These are phyloP conservation scores for Nematodospora anomalae DNA, from an alignment of 1,139 yeast species.

Conservation along the genomic window DNA sequence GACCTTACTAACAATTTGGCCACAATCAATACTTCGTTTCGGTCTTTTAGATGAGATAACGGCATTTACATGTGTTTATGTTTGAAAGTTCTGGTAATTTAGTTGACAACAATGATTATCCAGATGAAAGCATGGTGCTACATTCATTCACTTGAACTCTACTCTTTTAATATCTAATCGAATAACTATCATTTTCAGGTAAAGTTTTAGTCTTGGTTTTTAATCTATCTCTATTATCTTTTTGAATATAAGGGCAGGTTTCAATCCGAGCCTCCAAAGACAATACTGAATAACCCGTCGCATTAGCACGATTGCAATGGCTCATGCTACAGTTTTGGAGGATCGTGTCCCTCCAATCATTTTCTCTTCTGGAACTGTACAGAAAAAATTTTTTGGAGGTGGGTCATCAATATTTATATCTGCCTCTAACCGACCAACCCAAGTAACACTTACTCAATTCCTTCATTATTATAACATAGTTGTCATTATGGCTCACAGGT, in stretches of 20 bases:
- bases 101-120: slow-evolving; percentile 22
- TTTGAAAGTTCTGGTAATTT: slow-evolving; percentile 25
- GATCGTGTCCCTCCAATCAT: not conserved
- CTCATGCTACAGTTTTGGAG: too few relatives aligned
- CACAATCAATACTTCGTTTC: slow-evolving; percentile 72
- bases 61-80: slow-evolving; percentile 28
- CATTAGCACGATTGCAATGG: too few relatives aligned
- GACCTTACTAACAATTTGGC: slow-evolving; percentile 62
- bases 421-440: too few relatives aligned
- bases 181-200: not conserved
- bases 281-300: too few relatives aligned
- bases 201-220: too few relatives aligned
- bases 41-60: slow-evolving; percentile 64
- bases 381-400: too few relatives aligned
- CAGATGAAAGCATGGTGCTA: slow-evolving; percentile 52
- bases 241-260: not conserved
- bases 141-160: slow-evolving; percentile 23
- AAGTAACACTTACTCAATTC: too few relatives aligned
- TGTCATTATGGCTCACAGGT: slow-evolving; percentile 92
- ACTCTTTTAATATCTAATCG: not conserved
- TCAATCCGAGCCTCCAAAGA: too few relatives aligned
- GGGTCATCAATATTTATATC: too few relatives aligned
- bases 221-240: too few relatives aligned
- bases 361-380: too few relatives aligned
- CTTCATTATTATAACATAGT: too few relatives aligned